These are phyloP conservation scores for Vitis hybrid DNA, from an alignment of 177 flowering plant genomes.

Conservation along the genomic window DNA sequence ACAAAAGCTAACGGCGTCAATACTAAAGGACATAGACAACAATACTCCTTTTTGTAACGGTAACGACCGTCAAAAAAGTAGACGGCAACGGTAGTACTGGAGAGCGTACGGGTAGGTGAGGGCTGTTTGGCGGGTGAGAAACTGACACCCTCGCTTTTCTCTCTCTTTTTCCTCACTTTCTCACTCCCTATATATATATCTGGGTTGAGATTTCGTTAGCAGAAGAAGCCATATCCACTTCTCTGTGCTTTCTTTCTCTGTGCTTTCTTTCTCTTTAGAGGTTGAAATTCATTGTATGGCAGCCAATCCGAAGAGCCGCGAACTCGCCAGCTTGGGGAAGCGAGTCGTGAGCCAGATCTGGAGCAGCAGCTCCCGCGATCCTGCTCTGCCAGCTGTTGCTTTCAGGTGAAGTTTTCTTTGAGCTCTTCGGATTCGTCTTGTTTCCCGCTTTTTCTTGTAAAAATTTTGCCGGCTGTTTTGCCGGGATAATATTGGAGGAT, in stretches of 20 bases:
- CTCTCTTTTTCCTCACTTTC: background rate
- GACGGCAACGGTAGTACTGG: no score
- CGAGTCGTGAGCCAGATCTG: conserved; percentile 43
- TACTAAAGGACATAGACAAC: no score
- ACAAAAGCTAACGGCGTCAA: no score
- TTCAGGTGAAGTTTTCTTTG: conserved; percentile 13
- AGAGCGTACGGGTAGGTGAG: no score
- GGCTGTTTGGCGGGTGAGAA: no score
- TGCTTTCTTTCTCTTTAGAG: background rate
- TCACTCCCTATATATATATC: background rate
- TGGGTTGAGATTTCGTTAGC: background rate
- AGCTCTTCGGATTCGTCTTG: background rate
- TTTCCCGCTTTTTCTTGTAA: background rate
- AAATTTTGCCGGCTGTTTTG: background rate
- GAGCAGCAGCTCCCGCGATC: conserved; percentile 18
- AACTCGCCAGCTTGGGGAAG: conserved; percentile 49
- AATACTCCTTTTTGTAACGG: no score
- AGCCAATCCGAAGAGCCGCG: conserved; percentile 48
- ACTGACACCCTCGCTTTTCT: no score
- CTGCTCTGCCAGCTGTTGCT: conserved; percentile 15
- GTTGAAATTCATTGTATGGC: conserved; percentile 45
- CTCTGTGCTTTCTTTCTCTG: background rate
- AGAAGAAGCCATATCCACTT: background rate
- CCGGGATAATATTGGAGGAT: background rate
- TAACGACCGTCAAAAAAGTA: no score